Evolutionary conservation across 306 rosid genomes (phyloP).

Genomic region (Begonia peltatifolia): DNA sequence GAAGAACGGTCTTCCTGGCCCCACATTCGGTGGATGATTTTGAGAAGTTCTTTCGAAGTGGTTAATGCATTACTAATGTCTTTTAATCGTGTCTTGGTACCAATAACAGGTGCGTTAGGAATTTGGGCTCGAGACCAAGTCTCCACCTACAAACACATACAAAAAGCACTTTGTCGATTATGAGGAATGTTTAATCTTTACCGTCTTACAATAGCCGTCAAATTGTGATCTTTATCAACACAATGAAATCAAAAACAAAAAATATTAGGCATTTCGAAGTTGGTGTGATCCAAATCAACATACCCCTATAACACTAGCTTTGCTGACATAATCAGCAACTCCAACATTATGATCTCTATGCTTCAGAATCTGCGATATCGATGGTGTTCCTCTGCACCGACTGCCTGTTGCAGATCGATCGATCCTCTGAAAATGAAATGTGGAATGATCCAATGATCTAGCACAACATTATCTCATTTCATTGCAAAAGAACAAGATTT

Average conservation of each 20-base stretch:
- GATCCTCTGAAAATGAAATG: slow-evolving; percentile 42
- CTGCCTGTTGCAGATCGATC: slow-evolving; percentile 89
- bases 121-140: slow-evolving; percentile 71
- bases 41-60: slow-evolving; percentile 86
- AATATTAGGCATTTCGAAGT: too few species aligned
- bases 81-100: slow-evolving; percentile 46
- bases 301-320: slow-evolving; percentile 93
- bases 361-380: slow-evolving; percentile 54
- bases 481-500: not conserved
- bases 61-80: slow-evolving; percentile 82
- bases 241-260: too few species aligned
- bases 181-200: too few species aligned
- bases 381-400: slow-evolving; percentile 55
- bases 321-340: slow-evolving; percentile 53
- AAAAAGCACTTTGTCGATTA: not conserved
- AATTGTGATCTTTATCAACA: too few species aligned
- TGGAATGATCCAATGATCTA: not conserved
- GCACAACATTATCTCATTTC: not conserved
- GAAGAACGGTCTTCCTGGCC: slow-evolving; percentile 87
- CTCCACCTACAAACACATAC: slow-evolving; percentile 48
- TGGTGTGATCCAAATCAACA: not conserved
- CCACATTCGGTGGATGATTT: slow-evolving; percentile 85
- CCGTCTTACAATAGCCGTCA: too few species aligned
- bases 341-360: slow-evolving; percentile 44
- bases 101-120: slow-evolving; percentile 41